Base-by-base conservation (phyloP, 2,329 filamentous ascomycete genomes). In the Ophidiomyces ophidiicola region DNA sequence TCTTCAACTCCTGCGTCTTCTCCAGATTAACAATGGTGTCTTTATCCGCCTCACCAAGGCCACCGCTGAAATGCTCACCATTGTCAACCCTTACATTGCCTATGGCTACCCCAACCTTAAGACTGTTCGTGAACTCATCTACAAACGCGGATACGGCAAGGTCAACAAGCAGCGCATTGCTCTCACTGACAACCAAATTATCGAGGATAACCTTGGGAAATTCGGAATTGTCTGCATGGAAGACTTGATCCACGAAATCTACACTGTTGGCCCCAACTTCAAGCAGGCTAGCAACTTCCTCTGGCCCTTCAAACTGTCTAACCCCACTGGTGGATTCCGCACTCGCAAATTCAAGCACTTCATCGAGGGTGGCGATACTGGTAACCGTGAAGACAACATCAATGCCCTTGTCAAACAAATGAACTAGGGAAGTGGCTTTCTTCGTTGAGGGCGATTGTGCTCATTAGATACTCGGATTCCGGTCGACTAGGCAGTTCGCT, bases 11-110 rank as follows among this genome's bases (percentile, higher is more conserved):
- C 87, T 98, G 66, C 88, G 90, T 76, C 85, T 98, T 53, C 81
- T 98, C 60, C 90, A 98, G 76, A 98, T 98, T 82, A 98, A 98
- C 84, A 96, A 94, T 69, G 90, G 88, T 69, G 85, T 94, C 69
- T 98, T 98, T 73, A 75, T 98, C 70, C 81, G 79, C 62, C 74
- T 94, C 62, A 96, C 87, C 72, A 98, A 96, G 82, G 90, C 90
- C 53, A 96, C 88, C 60, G 72, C 78, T 60, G 84, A 93, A 78
- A 94, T 94, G 86, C 76, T 93, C 63, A 93, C 90, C 75, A 78
- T 96, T 53, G 85, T 98, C 65, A 90, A 98, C 78, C 90, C 90
- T 56, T 98, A 90, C 78, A 81, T 98, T 57, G 88, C 90, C 61
- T 98, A 96, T 68, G 90, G 90, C 67, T 96, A 96, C 76, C 90